phyloP scores from a whole-genome alignment of 2,329 filamentous ascomycete species.

The Biscogniauxia mediterranea region DNA sequence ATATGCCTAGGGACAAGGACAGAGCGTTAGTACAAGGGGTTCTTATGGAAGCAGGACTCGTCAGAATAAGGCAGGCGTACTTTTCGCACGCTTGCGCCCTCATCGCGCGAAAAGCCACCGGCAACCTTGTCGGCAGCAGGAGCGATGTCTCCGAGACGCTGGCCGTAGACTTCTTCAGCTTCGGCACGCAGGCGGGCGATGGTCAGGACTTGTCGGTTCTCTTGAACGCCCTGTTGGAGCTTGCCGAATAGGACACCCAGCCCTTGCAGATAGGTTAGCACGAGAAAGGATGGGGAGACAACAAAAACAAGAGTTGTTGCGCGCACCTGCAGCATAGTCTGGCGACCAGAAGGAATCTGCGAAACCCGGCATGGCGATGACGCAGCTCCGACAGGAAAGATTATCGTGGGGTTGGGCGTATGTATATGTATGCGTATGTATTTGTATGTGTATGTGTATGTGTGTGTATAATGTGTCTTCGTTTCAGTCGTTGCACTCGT shows the following conservation, averaged over 20 bases:
- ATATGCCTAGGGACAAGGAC: conserved; percentile 64
- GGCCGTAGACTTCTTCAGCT: conserved; percentile 86
- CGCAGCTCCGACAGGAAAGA: conserved; percentile 14
- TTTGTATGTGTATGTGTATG: no score
- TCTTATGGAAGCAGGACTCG: conserved; percentile 3
- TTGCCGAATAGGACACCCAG: conserved; percentile 94
- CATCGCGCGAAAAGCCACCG: conserved; percentile 84
- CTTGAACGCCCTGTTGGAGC: conserved; percentile 91
- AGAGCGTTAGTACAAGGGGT: conserved; percentile 22
- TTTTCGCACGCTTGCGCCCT: conserved; percentile 94
- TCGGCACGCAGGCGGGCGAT: conserved; percentile 93
- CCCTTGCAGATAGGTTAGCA: conserved; percentile 44
- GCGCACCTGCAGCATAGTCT: conserved; percentile 89
- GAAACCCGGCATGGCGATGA: conserved; percentile 74
- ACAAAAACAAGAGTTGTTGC: conserved; percentile 10
- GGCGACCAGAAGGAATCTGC: conserved; percentile 96
- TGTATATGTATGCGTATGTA: no score
- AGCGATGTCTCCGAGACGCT: conserved; percentile 77
- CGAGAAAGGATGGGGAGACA: background rate
- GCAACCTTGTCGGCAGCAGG: conserved; percentile 77
- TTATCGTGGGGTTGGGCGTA: background rate
- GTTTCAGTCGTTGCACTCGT: background rate
- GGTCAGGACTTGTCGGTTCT: conserved; percentile 91
- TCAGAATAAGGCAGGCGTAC: conserved; percentile 43
- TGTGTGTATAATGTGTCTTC: background rate